phyloP scores from a whole-genome alignment of 495 filamentous ascomycete species.

The Penicillium longicatenatum region DNA sequence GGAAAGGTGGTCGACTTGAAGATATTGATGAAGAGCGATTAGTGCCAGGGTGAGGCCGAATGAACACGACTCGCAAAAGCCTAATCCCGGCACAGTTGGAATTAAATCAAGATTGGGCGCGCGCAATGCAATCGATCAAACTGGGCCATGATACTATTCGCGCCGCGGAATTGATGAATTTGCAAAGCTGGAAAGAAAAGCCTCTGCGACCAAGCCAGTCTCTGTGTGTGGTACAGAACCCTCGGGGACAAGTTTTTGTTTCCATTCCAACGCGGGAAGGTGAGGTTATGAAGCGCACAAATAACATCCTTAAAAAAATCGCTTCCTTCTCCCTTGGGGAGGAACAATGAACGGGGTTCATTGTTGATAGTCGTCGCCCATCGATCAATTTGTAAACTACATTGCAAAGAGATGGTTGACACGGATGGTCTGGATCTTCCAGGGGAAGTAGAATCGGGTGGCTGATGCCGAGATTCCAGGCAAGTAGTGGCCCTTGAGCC shows the following conservation, averaged over 20 bases:
- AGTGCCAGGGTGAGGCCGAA: conserved; percentile 8
- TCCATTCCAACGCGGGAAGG: conserved; percentile 72
- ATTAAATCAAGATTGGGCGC: conserved; percentile 31
- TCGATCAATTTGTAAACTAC: conserved; percentile 57
- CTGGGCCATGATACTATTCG: conserved; percentile 25
- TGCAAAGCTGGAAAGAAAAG: neutral
- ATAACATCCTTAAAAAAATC: conserved; percentile 82
- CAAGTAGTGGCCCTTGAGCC: conserved; percentile 38
- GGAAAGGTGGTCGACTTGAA: neutral
- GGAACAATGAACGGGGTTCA: conserved; percentile 29
- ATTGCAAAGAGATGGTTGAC: conserved; percentile 70
- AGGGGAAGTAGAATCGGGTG: conserved; percentile 47
- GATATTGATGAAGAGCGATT: conserved; percentile 22
- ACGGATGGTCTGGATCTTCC: conserved; percentile 63
- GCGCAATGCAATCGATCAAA: conserved; percentile 33
- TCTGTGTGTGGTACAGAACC: conserved; percentile 77
- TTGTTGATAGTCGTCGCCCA: conserved; percentile 62
- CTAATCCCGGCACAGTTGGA: conserved; percentile 20
- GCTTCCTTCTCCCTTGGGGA: conserved; percentile 52
- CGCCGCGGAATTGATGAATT: neutral
- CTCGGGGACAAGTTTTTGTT: conserved; percentile 86
- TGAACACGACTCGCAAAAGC: conserved; percentile 23
- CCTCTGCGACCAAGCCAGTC: conserved; percentile 19
- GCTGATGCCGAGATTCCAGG: conserved; percentile 57
- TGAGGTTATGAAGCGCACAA: conserved; percentile 65